Evolutionary conservation across 2,329 filamentous ascomycete species (phyloP).

Genomic region (Waltergamsia citrina): DNA sequence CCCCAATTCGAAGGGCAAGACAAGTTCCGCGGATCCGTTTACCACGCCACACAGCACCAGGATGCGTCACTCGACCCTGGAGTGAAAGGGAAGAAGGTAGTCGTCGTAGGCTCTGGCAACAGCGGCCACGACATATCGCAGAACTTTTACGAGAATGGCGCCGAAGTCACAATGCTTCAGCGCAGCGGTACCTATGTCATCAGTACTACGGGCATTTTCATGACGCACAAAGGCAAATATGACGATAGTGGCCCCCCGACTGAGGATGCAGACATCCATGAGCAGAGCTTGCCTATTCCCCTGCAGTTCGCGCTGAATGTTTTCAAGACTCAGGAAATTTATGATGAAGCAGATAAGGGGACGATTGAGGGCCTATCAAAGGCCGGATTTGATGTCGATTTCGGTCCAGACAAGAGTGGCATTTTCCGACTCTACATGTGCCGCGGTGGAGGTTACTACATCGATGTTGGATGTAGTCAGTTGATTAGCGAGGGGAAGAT

Average conservation of each 20-base stretch:
- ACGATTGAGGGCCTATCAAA: slow-evolving; percentile 32
- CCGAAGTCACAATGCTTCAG: slow-evolving; percentile 43
- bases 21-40: slow-evolving; percentile 28
- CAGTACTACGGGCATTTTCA: slow-evolving; percentile 23
- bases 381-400: slow-evolving; percentile 47
- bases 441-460: slow-evolving; percentile 29
- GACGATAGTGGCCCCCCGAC: slow-evolving; percentile 25
- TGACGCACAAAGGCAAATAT: slow-evolving; percentile 29
- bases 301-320: slow-evolving; percentile 34
- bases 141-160: slow-evolving; percentile 37
- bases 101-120: slow-evolving; percentile 38
- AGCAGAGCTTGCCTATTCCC: slow-evolving; percentile 33
- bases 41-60: slow-evolving; percentile 32
- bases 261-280: slow-evolving; percentile 38
- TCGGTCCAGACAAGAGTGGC: slow-evolving; percentile 40
- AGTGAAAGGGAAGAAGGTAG: slow-evolving; percentile 25
- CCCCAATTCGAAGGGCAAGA: slow-evolving; percentile 28
- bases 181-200: slow-evolving; percentile 40
- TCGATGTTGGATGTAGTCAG: slow-evolving; percentile 27
- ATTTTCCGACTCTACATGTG: slow-evolving; percentile 42
- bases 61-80: slow-evolving; percentile 21
- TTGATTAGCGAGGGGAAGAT: slow-evolving; percentile 31
- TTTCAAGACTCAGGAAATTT: slow-evolving; percentile 27
- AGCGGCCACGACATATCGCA: slow-evolving; percentile 40
- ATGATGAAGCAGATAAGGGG: slow-evolving; percentile 27